These are phyloP conservation scores for Aspergillus steynii DNA, from an alignment of 495 filamentous ascomycete species.

Conservation along the genomic window DNA sequence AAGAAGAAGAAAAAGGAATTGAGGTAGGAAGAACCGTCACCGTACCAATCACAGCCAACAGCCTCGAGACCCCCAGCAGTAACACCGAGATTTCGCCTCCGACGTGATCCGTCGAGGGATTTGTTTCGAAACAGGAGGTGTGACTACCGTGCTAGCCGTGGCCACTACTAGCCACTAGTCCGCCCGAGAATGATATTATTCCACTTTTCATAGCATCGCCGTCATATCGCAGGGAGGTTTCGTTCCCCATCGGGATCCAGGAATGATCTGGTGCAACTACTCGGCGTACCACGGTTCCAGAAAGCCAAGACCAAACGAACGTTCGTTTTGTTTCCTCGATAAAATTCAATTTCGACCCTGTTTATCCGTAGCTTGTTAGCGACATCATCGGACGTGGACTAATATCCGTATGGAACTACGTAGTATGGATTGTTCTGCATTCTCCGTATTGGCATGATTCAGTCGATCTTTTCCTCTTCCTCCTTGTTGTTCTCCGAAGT, in stretches of 20 bases:
- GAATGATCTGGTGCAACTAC: not conserved
- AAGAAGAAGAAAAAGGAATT: no score
- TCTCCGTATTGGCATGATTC: not conserved
- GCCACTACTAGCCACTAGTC: constrained; percentile 1
- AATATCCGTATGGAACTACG: not conserved
- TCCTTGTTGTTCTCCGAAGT: not conserved
- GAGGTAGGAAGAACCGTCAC: not conserved
- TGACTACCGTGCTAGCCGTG: constrained; percentile 1
- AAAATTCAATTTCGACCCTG: no score
- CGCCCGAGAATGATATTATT: not conserved
- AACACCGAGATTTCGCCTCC: constrained; percentile 6
- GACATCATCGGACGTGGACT: not conserved
- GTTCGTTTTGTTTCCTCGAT: not conserved
- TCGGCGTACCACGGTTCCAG: no score
- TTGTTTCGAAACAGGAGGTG: constrained; percentile 10
- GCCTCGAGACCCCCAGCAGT: not conserved
- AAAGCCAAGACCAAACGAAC: not conserved
- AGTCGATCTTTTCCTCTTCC: not conserved
- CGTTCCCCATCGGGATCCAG: constrained; percentile 2
- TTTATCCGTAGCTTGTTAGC: not conserved
- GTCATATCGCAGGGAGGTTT: not conserved
- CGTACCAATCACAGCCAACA: not conserved
- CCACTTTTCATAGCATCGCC: not conserved
- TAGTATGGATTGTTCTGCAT: not conserved
- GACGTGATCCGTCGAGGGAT: not conserved